Evolutionary conservation across 2,329 filamentous ascomycete species (phyloP), one percentile per base, ranked within the genome.

Genomic region (Colletotrichum musicola): DNA sequence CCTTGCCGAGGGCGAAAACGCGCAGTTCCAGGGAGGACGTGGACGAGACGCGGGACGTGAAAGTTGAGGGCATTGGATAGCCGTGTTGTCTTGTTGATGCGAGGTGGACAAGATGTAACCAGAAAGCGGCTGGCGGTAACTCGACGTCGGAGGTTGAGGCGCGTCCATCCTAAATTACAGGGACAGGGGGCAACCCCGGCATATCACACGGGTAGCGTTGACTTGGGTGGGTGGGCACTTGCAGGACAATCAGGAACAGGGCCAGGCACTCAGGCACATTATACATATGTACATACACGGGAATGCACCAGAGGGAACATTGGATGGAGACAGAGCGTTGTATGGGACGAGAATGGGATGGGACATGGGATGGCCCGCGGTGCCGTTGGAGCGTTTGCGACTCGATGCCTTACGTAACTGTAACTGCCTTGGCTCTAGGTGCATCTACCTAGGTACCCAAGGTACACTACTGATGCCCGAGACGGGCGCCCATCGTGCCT

Each of bases 151-250:
- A 70, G 64, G 68, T 70, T 68, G 69, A 69, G 69, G 71, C 68
- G 65, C 62, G 22, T 71, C 59, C 71, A 71, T 69, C 57, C 65
- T 59, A 72, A 62, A 71, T 69, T 72, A 64, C 64, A 68, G 54
- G 56, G 49, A 61, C 60, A 66, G 50, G 65, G 65, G 56, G 40
- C 7, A 16, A 42, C 38, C 63, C 67, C 63, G 56, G 63, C 63
- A 66, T 53, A 60, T 56, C 56, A 40, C 63, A 44, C 56, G 25
- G 22, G 61, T 62, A 62, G 67, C 59, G 70, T 71, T 62, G 51
- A 58, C 56, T 51, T 30, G 56, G 30, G 30, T 35, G 30, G 1
- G 30, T 35, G 30, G 30, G 30, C 12, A 35, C 30, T 35, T 35
- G 55, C 25, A 65, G 60, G 65, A 60, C 65, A 56, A 50, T 56